These are phyloP conservation scores for Debaryomyces psychrophilus DNA, from an alignment of 1,139 yeast species.

Conservation along the genomic window DNA sequence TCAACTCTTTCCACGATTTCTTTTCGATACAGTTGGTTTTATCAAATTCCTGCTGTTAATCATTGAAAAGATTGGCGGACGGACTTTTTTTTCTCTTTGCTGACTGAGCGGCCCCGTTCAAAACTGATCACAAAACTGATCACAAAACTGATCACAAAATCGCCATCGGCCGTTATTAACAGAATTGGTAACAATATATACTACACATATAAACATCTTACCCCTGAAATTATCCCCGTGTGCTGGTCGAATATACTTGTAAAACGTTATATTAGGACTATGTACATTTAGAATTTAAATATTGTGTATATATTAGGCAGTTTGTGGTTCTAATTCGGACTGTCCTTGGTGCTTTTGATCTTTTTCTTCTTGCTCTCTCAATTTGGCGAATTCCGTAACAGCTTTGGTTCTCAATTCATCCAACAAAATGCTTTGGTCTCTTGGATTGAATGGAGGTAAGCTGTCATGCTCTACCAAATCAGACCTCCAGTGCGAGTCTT, in stretches of 20 bases:
- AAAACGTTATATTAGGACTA: constrained; percentile 1
- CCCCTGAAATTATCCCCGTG: too few relatives aligned
- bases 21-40: too few relatives aligned
- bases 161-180: constrained; percentile 3
- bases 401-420: constrained; percentile 56
- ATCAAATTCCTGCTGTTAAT: background rate
- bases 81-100: constrained; percentile 1
- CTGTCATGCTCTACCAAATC: constrained; percentile 59
- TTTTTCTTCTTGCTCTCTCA: constrained; percentile 18
- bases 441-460: constrained; percentile 63
- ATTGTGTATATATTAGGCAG: background rate
- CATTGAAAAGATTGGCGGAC: background rate
- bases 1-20: background rate
- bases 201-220: background rate
- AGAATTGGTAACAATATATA: background rate
- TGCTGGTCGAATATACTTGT: background rate
- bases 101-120: constrained; percentile 4
- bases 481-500: constrained; percentile 62
- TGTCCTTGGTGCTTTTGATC: background rate
- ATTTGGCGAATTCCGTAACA: constrained; percentile 35
- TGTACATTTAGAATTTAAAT: constrained; percentile 1
- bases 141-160: constrained; percentile 1
- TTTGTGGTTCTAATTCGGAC: constrained; percentile 4
- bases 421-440: constrained; percentile 65
- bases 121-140: constrained; percentile 3